These are phyloP conservation scores for Pogostemon cablin DNA, from an alignment of 257 asterid genomes.

Conservation along the genomic window DNA sequence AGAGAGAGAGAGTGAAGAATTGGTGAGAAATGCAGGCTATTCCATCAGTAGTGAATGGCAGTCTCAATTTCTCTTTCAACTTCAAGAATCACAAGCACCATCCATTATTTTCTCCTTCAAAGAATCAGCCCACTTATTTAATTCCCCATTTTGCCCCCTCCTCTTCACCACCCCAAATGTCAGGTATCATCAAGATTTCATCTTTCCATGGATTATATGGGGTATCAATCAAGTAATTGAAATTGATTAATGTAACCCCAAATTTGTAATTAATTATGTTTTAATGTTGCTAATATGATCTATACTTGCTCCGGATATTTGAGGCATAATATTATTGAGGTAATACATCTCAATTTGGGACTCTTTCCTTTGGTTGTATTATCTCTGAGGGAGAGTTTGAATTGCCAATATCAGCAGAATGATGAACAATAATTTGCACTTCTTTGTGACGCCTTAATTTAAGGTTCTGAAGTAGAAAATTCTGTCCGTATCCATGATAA, in stretches of 20 bases:
- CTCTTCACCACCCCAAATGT: constrained; percentile 27
- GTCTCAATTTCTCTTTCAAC: constrained; percentile 28
- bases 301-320: neutral
- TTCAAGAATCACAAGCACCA: constrained; percentile 36
- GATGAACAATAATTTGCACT: no score
- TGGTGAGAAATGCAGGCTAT: constrained; percentile 43
- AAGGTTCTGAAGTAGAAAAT: constrained; percentile 5
- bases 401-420: constrained; percentile 3
- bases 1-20: constrained; percentile 13
- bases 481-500: neutral
- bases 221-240: neutral
- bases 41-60: constrained; percentile 35
- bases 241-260: neutral
- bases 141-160: constrained; percentile 29
- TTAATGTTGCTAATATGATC: neutral
- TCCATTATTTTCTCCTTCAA: constrained; percentile 31
- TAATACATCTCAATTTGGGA: constrained; percentile 2
- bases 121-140: constrained; percentile 28
- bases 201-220: neutral
- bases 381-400: neutral
- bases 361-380: constrained; percentile 14
- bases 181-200: constrained; percentile 36
- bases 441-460: no score
- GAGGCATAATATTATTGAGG: neutral
- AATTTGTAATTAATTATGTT: neutral